Evolutionary conservation across 495 filamentous ascomycete species (phyloP).

Genomic region (Penicillium maclennaniae): DNA sequence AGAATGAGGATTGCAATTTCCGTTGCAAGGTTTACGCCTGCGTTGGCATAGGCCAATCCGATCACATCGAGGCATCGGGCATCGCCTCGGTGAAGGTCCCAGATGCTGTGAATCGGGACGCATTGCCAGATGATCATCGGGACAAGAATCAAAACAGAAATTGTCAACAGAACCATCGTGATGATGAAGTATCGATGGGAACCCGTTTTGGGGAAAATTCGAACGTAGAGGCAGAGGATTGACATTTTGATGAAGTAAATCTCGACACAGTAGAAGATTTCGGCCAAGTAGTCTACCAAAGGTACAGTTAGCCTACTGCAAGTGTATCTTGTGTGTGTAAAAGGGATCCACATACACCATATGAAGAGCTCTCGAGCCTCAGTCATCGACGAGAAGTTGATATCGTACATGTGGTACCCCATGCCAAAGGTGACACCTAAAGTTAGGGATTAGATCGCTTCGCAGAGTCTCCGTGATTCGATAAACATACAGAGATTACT

Average conservation of each 20-base stretch:
- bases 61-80: conserved; percentile 10
- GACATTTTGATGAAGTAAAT: conserved; percentile 20
- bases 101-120: conserved; percentile 8
- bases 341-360: conserved; percentile 9
- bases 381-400: conserved; percentile 3
- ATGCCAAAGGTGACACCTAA: conserved; percentile 6
- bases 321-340: too few species aligned
- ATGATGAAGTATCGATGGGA: conserved; percentile 1
- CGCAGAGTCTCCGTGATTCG: not conserved
- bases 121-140: conserved; percentile 16
- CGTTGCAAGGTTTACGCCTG: conserved; percentile 11
- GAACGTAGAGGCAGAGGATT: conserved; percentile 17
- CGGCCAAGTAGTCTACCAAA: conserved; percentile 2
- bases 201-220: conserved; percentile 9
- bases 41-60: conserved; percentile 12
- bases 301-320: not conserved
- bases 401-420: conserved; percentile 15
- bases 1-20: conserved; percentile 10
- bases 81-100: conserved; percentile 3
- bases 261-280: conserved; percentile 8
- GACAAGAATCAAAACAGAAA: conserved; percentile 3
- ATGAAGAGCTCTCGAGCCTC: not conserved
- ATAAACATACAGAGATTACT: conserved; percentile 4
- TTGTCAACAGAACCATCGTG: conserved; percentile 3
- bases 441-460: not conserved